Evolutionary conservation across 495 filamentous ascomycete species (phyloP).

Genomic region (Jackrogersella multiformis): DNA sequence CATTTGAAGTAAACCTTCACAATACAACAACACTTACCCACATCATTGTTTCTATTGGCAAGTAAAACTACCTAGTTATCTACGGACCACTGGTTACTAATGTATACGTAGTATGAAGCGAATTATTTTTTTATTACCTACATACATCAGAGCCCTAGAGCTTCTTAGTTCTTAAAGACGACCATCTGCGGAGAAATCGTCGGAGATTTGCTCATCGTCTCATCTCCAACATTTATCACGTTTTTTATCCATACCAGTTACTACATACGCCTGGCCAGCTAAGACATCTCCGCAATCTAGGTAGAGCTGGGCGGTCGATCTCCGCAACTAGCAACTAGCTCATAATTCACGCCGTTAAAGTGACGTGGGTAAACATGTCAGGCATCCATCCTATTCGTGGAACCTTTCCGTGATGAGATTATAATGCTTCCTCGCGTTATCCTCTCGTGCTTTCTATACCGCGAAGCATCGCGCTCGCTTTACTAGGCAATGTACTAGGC

Average conservation of each 20-base stretch:
- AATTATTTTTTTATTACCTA: too few relatives aligned
- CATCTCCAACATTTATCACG: slow-evolving; percentile 16
- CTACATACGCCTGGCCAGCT: slow-evolving; percentile 1
- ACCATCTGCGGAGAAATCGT: slow-evolving; percentile 5
- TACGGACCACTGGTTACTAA: too few relatives aligned
- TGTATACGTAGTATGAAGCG: too few relatives aligned
- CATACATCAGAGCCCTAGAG: too few relatives aligned
- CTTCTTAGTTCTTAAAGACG: too few relatives aligned
- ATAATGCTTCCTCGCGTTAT: slow-evolving; percentile 17
- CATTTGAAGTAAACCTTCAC: too few relatives aligned
- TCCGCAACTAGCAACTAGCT: slow-evolving; percentile 15
- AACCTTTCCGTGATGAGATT: slow-evolving; percentile 28
- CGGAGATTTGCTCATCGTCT: too few relatives aligned
- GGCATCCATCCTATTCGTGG: slow-evolving; percentile 29
- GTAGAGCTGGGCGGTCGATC: too few relatives aligned
- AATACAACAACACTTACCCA: too few relatives aligned
- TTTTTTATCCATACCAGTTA: background rate
- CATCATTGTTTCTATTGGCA: too few relatives aligned
- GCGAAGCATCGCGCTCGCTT: slow-evolving; percentile 10
- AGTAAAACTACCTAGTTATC: too few relatives aligned
- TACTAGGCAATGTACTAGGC: slow-evolving; percentile 18
- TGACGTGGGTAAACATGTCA: slow-evolving; percentile 10
- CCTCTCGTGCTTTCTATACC: background rate
- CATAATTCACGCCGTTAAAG: slow-evolving; percentile 16
- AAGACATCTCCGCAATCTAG: slow-evolving; percentile 29